A percentile compares a stretch with the other conserved stretches of the same genome.
These are phyloP conservation scores for Craspedostauros australis DNA, from an alignment of 108 stramenopile species.

Conservation along the genomic window DNA sequence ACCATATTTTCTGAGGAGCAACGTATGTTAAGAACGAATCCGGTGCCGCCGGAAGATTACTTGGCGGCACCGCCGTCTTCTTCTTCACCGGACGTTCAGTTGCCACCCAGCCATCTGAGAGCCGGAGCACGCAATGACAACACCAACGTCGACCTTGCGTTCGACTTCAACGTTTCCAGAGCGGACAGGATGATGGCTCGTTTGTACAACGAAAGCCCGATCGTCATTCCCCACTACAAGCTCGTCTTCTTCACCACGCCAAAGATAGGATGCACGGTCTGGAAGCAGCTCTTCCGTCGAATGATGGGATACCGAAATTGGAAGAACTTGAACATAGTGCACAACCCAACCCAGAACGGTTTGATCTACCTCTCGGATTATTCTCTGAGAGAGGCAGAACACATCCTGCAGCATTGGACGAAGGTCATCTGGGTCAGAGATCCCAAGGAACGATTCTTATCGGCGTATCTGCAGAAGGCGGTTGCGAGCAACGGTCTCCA, in stretches of 20 bases:
- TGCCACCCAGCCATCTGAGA: no score
- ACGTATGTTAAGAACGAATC: no score
- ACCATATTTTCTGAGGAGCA: no score
- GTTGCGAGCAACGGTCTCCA: conserved; percentile 17
- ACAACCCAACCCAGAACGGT: conserved; percentile 34
- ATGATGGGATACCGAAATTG: conserved; percentile 42
- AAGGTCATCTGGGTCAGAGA: conserved; percentile 54
- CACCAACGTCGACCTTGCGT: no score
- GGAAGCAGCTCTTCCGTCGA: conserved; percentile 44
- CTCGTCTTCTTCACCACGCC: conserved; percentile 50
- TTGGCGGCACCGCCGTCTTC: no score
- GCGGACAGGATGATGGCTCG: no score
- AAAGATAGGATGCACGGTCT: conserved; percentile 42
- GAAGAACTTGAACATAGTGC: conserved; percentile 7
- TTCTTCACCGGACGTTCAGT: no score
- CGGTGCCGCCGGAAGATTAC: no score
- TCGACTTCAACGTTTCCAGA: no score
- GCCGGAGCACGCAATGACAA: no score
- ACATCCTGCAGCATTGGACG: conserved; percentile 41
- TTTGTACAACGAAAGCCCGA: no score
- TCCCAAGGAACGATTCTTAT: conserved; percentile 47
- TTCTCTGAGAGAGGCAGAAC: conserved; percentile 10
- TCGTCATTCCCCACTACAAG: conserved; percentile 43
- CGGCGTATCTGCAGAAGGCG: conserved; percentile 51
- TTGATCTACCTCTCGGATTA: conserved; percentile 33